These are phyloP conservation scores for Salix caprea DNA, from an alignment of 345 rosid species.

Conservation along the genomic window DNA sequence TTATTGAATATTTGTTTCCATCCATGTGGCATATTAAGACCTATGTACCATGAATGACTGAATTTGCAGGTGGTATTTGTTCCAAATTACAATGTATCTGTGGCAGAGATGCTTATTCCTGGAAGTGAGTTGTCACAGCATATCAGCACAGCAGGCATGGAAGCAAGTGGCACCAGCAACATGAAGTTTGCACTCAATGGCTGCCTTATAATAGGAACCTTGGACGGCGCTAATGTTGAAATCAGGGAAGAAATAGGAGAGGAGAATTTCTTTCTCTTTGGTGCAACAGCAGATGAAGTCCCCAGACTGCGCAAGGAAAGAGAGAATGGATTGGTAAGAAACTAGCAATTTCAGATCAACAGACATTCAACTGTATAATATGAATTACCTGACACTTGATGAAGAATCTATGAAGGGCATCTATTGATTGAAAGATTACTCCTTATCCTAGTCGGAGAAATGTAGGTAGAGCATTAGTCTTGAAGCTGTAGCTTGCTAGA, in stretches of 20 bases:
- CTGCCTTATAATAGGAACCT: constrained; percentile 91
- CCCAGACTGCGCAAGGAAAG: constrained; percentile 76
- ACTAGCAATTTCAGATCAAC: neutral
- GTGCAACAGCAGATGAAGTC: constrained; percentile 89
- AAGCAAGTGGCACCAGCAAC: constrained; percentile 99
- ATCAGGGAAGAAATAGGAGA: constrained; percentile 88
- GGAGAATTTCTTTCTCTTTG: constrained; percentile 91
- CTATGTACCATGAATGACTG: neutral
- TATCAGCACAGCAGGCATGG: constrained; percentile 99
- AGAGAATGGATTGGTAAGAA: constrained; percentile 73
- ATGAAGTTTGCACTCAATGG: constrained; percentile 96
- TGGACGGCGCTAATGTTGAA: constrained; percentile 98
- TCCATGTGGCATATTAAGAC: neutral
- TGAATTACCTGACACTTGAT: neutral
- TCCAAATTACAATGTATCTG: constrained; percentile 95
- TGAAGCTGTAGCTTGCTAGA: neutral
- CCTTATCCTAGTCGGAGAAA: neutral
- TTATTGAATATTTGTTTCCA: neutral
- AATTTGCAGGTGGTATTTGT: constrained; percentile 79
- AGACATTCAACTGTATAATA: neutral
- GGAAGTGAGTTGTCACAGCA: constrained; percentile 98
- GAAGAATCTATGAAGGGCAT: neutral
- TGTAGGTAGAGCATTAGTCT: neutral
- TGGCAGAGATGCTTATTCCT: constrained; percentile 90
- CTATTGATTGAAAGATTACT: neutral